Percentiles rank a stretch among this genome's conserved stretches.
phyloP scores from a whole-genome alignment of 805 yeast species.

The Isabelozyma gotoi region DNA sequence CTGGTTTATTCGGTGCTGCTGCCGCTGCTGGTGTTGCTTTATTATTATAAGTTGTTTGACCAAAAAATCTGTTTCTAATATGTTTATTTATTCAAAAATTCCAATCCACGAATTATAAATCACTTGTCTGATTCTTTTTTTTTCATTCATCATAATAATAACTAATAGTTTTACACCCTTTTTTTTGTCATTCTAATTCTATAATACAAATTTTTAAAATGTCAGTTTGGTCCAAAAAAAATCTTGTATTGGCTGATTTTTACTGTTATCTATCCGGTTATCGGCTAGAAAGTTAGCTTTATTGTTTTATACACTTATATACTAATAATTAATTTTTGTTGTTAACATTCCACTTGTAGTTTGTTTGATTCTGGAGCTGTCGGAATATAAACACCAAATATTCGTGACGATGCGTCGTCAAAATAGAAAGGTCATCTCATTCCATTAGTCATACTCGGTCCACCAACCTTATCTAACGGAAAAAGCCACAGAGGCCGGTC shows the following conservation, averaged over 20 bases:
- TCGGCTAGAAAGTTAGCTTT: neutral
- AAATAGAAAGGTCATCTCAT: too few species aligned
- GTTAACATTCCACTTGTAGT: too few species aligned
- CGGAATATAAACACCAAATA: too few species aligned
- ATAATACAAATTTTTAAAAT: neutral
- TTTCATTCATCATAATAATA: neutral
- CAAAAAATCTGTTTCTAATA: slow-evolving; percentile 1
- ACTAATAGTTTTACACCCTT: neutral
- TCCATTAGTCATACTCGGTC: too few species aligned
- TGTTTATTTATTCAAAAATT: neutral
- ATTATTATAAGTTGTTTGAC: slow-evolving; percentile 27
- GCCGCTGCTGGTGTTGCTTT: slow-evolving; percentile 39
- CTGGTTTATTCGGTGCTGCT: slow-evolving; percentile 34
- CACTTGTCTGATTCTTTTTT: neutral
- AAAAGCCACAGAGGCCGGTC: too few species aligned
- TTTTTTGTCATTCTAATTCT: neutral
- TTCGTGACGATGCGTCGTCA: too few species aligned
- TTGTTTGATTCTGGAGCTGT: neutral
- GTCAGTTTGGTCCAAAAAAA: neutral
- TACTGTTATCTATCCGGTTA: neutral
- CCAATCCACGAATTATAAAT: neutral
- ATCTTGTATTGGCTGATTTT: neutral
- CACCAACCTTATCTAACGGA: too few species aligned
- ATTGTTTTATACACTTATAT: neutral
- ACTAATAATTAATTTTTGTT: neutral